Evolutionary conservation across 2,329 filamentous ascomycete species (phyloP).

Genomic region (Fusarium buharicum): DNA sequence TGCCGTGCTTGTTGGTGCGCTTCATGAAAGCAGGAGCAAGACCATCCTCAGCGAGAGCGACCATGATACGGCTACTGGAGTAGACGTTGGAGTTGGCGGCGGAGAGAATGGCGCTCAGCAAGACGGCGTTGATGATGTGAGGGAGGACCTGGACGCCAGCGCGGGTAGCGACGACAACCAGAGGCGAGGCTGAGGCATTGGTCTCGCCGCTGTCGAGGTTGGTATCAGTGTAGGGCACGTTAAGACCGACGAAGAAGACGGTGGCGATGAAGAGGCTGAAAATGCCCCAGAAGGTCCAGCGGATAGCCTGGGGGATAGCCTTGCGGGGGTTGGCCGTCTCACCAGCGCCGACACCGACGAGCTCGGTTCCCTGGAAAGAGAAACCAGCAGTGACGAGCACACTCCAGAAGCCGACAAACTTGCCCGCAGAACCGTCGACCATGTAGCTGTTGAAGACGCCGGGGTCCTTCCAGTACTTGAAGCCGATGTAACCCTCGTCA

Average conservation of each 20-base stretch:
- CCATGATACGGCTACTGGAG: conserved; percentile 74
- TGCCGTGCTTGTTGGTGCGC: conserved; percentile 68
- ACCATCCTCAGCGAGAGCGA: conserved; percentile 72
- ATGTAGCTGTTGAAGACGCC: conserved; percentile 74
- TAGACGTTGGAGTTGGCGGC: conserved; percentile 83
- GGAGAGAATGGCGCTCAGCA: conserved; percentile 81
- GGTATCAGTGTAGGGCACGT: conserved; percentile 71
- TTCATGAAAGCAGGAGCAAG: conserved; percentile 70
- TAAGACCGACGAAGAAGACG: conserved; percentile 76
- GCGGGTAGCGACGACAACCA: conserved; percentile 68
- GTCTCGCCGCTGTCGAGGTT: conserved; percentile 62
- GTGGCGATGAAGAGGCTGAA: conserved; percentile 73
- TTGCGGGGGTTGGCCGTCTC: conserved; percentile 78
- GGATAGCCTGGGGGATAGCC: conserved; percentile 77
- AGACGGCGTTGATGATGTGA: conserved; percentile 79
- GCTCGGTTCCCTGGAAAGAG: conserved; percentile 77
- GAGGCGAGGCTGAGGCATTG: conserved; percentile 72
- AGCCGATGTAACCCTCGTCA: conserved; percentile 76
- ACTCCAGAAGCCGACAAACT: conserved; percentile 76
- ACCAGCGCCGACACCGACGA: conserved; percentile 81
- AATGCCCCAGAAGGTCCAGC: conserved; percentile 80
- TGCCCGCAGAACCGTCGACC: conserved; percentile 63
- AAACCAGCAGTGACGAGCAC: conserved; percentile 76
- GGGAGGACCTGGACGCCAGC: conserved; percentile 73
- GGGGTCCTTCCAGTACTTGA: conserved; percentile 74